Conservation (phyloP, 106 monocot species). For the Allium sativum region DNA sequence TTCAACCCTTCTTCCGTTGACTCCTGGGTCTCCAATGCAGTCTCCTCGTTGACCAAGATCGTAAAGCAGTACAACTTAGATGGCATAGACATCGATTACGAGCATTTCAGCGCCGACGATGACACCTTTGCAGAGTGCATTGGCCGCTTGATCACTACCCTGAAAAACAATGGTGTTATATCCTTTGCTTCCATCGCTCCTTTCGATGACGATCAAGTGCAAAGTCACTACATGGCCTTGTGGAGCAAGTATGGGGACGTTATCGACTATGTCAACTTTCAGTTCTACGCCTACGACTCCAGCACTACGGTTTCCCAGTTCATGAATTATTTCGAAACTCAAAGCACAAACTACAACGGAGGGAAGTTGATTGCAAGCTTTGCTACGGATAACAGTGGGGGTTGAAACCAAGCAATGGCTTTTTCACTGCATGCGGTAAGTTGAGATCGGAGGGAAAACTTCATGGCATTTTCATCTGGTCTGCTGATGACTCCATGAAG, state of each 20-base stretch:
- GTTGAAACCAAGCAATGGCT: constrained; percentile 16
- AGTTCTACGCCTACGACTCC: constrained; percentile 38
- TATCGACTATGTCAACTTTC: constrained; percentile 55
- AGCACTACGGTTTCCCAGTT: constrained; percentile 34
- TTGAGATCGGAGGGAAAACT: constrained; percentile 22
- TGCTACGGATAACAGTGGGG: constrained; percentile 4
- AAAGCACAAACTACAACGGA: constrained; percentile 24
- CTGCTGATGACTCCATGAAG: constrained; percentile 21
- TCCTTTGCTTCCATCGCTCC: constrained; percentile 24
- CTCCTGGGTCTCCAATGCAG: constrained; percentile 48
- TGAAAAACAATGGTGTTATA: constrained; percentile 20
- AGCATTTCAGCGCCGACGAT: constrained; percentile 22
- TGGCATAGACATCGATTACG: constrained; percentile 55
- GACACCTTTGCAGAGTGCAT: constrained; percentile 20
- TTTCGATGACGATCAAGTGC: constrained; percentile 13
- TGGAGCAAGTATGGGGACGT: constrained; percentile 19
- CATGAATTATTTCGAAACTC: constrained; percentile 25
- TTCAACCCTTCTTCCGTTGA: constrained; percentile 32
- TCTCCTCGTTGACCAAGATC: constrained; percentile 27
- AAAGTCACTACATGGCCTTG: constrained; percentile 19
- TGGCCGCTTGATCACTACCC: constrained; percentile 9
- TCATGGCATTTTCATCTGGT: constrained; percentile 26
- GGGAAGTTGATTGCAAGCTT: constrained; percentile 25
- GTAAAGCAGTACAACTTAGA: constrained; percentile 38
- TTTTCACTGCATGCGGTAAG: constrained; percentile 20